These are phyloP conservation scores for Davidsoniella australis DNA, from an alignment of 2,329 filamentous ascomycete genomes.

Conservation along the genomic window DNA sequence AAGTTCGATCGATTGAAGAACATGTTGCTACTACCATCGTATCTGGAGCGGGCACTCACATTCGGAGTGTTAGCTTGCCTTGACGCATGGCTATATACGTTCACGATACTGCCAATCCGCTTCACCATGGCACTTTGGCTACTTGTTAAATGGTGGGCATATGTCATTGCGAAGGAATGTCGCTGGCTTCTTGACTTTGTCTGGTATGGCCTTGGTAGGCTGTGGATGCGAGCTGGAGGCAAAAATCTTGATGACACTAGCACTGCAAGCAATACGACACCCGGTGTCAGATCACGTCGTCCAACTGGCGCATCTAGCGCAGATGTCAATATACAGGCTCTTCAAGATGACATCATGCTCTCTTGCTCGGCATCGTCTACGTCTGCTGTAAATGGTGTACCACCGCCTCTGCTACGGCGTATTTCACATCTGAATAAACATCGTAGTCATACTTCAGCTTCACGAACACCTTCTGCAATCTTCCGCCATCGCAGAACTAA, in stretches of 20 bases:
- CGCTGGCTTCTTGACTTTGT: slow-evolving; percentile 60
- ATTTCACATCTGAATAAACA: slow-evolving; percentile 13
- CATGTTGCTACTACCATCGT: slow-evolving; percentile 65
- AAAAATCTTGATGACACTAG: too few relatives aligned
- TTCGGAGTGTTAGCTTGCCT: slow-evolving; percentile 86
- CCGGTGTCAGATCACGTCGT: neutral
- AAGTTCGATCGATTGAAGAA: slow-evolving; percentile 88
- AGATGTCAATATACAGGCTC: neutral
- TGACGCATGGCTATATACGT: slow-evolving; percentile 91
- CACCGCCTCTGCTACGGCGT: slow-evolving; percentile 2
- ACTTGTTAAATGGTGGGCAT: slow-evolving; percentile 60
- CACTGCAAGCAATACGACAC: neutral
- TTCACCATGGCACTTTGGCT: slow-evolving; percentile 70
- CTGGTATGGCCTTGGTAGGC: slow-evolving; percentile 58
- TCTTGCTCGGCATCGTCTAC: neutral
- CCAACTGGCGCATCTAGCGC: neutral
- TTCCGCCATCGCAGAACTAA: slow-evolving; percentile 55
- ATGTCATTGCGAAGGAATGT: slow-evolving; percentile 53
- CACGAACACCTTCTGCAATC: slow-evolving; percentile 12
- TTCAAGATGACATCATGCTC: neutral
- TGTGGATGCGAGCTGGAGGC: slow-evolving; percentile 41
- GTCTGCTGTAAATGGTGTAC: neutral
- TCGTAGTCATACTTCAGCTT: slow-evolving; percentile 18
- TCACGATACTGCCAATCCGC: slow-evolving; percentile 82
- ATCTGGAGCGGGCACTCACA: slow-evolving; percentile 66